phyloP scores from a whole-genome alignment of 306 rosid genomes.

The Vicia sativa region DNA sequence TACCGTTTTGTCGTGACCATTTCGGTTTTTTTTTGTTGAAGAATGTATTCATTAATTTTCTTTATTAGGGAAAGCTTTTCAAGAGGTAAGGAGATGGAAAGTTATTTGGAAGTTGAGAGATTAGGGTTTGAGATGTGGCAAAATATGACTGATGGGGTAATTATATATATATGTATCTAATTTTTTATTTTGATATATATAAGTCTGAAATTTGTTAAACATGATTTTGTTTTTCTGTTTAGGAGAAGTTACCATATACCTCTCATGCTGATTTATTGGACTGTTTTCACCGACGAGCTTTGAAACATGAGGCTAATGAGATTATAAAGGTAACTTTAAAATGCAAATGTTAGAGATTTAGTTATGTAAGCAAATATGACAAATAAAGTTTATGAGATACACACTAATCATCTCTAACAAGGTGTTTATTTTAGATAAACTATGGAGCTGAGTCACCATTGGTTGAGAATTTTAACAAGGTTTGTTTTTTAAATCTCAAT shows the following conservation, averaged over 20 bases:
- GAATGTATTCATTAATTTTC: background rate
- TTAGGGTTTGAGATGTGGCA: constrained; percentile 61
- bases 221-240: constrained; percentile 22
- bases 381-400: background rate
- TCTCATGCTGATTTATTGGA: constrained; percentile 44
- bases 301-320: constrained; percentile 45
- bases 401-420: constrained; percentile 27
- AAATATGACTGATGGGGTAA: constrained; percentile 56
- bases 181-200: background rate
- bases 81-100: constrained; percentile 18
- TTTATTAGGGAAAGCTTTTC: constrained; percentile 51
- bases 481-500: constrained; percentile 33
- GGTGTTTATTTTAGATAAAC: constrained; percentile 47
- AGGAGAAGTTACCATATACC: constrained; percentile 59
- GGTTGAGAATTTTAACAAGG: constrained; percentile 39
- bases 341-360: background rate
- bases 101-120: constrained; percentile 44
- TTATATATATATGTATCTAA: too few species aligned
- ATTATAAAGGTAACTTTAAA: constrained; percentile 46
- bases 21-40: too few species aligned
- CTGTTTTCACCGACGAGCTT: constrained; percentile 34
- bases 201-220: background rate
- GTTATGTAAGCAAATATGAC: background rate
- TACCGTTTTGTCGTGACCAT: too few species aligned
- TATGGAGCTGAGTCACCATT: constrained; percentile 60